Evolutionary conservation across 2,329 filamentous ascomycete genomes (phyloP).

Genomic region (Pestalotiopsis sp.): DNA sequence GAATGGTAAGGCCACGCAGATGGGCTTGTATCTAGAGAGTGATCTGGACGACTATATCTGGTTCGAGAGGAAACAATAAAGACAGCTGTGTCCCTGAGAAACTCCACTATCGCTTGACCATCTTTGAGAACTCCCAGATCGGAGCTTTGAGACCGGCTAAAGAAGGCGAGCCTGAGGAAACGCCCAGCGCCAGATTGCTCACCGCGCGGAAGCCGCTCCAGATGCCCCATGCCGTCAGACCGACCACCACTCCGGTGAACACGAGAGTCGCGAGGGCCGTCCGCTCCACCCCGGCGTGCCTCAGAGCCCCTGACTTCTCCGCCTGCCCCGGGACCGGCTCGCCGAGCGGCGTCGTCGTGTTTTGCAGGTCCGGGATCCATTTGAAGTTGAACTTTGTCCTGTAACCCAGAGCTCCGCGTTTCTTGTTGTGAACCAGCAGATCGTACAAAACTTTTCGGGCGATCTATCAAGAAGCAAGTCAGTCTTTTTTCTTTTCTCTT

Average conservation of each 20-base stretch:
- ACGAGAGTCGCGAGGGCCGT: conserved; percentile 25
- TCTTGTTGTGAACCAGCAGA: conserved; percentile 62
- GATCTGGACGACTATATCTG: not conserved
- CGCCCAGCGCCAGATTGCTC: not conserved
- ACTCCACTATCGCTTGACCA: not conserved
- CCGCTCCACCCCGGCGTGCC: conserved; percentile 33
- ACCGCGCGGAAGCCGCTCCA: not conserved
- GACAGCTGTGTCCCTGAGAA: not conserved
- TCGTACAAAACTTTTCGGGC: conserved; percentile 60
- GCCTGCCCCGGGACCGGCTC: conserved; percentile 27
- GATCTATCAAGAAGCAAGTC: conserved; percentile 25
- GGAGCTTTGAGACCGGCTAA: not conserved
- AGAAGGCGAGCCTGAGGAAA: not conserved
- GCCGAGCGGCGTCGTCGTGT: conserved; percentile 32
- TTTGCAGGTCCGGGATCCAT: conserved; percentile 56
- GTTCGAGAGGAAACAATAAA: not conserved
- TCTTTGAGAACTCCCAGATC: not conserved
- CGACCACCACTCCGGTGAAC: conserved; percentile 15
- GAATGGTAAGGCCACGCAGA: conserved; percentile 16
- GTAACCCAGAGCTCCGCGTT: conserved; percentile 59
- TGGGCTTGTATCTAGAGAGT: conserved; percentile 19
- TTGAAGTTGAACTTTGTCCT: conserved; percentile 71
- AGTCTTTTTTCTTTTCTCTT: not conserved
- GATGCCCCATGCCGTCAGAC: not conserved
- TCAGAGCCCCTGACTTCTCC: conserved; percentile 24